Conservation (phyloP, 1,139 yeast species). For the Barnettozyma hawaiiensis region DNA sequence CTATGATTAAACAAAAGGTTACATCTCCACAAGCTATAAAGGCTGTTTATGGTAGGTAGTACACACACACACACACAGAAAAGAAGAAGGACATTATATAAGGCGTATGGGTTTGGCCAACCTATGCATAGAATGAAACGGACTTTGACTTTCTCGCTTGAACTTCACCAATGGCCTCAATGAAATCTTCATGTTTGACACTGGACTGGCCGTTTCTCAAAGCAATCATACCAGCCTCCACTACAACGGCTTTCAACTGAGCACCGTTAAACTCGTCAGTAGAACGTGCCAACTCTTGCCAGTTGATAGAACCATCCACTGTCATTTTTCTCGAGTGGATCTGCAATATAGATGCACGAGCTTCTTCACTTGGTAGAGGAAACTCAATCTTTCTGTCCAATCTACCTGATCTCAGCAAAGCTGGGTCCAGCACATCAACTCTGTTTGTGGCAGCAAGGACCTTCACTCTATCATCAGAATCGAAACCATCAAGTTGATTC, state of each 20-base stretch:
- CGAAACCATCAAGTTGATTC: constrained; percentile 96
- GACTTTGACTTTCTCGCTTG: constrained; percentile 95
- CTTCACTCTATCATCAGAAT: constrained; percentile 95
- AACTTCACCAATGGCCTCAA: constrained; percentile 96
- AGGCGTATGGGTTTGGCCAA: too few species aligned
- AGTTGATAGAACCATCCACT: constrained; percentile 86
- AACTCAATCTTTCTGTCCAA: constrained; percentile 96
- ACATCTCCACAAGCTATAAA: background rate
- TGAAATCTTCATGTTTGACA: constrained; percentile 95
- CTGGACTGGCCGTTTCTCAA: constrained; percentile 88
- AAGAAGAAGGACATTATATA: too few species aligned
- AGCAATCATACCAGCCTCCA: constrained; percentile 99
- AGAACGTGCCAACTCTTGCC: constrained; percentile 97
- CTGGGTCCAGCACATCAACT: constrained; percentile 97
- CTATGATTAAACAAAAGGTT: constrained; percentile 46
- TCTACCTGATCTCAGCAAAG: constrained; percentile 93
- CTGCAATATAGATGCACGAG: constrained; percentile 92
- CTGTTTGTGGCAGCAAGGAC: constrained; percentile 98
- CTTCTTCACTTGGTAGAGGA: constrained; percentile 95
- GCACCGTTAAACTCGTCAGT: constrained; percentile 99
- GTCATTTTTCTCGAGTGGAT: constrained; percentile 97
- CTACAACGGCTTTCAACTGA: constrained; percentile 95
- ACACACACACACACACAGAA: background rate
- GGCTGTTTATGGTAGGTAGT: background rate
- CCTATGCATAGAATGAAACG: constrained; percentile 88